Conservation (phyloP, 139 green algal species). For the Pycnococcus provasolii region DNA sequence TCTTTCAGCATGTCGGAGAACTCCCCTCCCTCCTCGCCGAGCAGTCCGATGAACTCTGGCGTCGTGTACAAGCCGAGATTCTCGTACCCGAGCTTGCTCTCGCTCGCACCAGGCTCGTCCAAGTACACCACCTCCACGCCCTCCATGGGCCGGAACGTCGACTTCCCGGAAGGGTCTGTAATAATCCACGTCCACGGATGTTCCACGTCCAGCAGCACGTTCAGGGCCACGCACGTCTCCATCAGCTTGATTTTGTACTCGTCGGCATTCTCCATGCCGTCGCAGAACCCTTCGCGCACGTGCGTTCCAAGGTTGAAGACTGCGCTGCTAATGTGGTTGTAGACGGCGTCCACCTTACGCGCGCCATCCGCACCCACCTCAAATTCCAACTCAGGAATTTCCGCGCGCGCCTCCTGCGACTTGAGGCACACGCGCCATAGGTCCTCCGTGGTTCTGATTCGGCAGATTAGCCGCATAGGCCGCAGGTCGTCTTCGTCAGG, state of each 20-base stretch:
- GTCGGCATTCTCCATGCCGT: not conserved
- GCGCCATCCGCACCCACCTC: slow-evolving; percentile 45
- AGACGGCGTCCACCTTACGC: slow-evolving; percentile 50
- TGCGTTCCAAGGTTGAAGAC: slow-evolving; percentile 23
- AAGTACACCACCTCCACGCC: slow-evolving; percentile 9
- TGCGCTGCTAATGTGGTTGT: slow-evolving; percentile 43
- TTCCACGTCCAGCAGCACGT: slow-evolving; percentile 20
- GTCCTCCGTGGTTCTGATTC: slow-evolving; percentile 1
- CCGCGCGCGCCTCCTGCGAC: slow-evolving; percentile 21
- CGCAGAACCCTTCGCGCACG: slow-evolving; percentile 6
- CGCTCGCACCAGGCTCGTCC: not conserved
- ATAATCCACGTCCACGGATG: slow-evolving; percentile 20
- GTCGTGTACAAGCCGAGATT: too few relatives aligned
- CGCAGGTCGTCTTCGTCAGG: not conserved
- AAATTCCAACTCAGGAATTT: slow-evolving; percentile 61
- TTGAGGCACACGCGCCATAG: slow-evolving; percentile 21
- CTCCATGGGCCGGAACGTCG: slow-evolving; percentile 15
- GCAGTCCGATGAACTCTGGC: too few relatives aligned
- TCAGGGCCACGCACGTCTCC: slow-evolving; percentile 12
- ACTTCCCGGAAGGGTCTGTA: slow-evolving; percentile 2
- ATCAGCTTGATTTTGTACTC: slow-evolving; percentile 16
- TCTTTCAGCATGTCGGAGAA: too few relatives aligned
- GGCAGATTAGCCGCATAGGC: not conserved
- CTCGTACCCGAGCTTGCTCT: too few relatives aligned
- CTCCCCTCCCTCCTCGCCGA: too few relatives aligned